Conservation (phyloP, 768 basidiomycete genomes). For the Pluteus cervinus region DNA sequence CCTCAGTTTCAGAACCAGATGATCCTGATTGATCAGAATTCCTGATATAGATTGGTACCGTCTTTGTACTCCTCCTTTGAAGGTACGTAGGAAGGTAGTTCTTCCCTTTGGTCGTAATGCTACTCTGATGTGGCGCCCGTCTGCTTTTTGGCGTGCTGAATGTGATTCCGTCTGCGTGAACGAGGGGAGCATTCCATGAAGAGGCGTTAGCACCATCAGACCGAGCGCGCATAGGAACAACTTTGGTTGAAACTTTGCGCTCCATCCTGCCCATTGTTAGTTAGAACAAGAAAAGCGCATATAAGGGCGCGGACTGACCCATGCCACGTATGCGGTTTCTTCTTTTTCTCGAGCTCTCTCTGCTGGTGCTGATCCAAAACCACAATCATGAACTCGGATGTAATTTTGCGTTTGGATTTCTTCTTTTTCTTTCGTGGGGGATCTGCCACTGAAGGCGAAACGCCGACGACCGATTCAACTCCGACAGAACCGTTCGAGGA, state of each 20-base stretch:
- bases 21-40: too few relatives aligned
- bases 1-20: too few relatives aligned
- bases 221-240: conserved; percentile 15
- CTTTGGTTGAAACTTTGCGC: conserved; percentile 23
- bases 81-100: too few relatives aligned
- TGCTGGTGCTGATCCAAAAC: too few relatives aligned
- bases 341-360: conserved; percentile 25
- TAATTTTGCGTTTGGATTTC: conserved; percentile 9
- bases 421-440: conserved; percentile 7
- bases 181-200: conserved; percentile 36
- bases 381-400: conserved; percentile 30
- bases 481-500: not conserved
- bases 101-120: not conserved
- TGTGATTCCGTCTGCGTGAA: conserved; percentile 20
- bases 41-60: too few relatives aligned
- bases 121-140: not conserved
- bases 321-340: conserved; percentile 33
- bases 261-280: conserved; percentile 21
- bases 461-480: not conserved
- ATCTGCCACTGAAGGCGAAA: not conserved
- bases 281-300: not conserved
- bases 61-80: too few relatives aligned
- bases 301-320: conserved; percentile 23
- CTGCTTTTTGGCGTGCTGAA: conserved; percentile 9
- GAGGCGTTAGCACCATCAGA: conserved; percentile 30